Percentiles rank a stretch among this genome's conserved stretches.
Conservation (phyloP, 2,329 filamentous ascomycete genomes). For the Cladosporium velox region DNA sequence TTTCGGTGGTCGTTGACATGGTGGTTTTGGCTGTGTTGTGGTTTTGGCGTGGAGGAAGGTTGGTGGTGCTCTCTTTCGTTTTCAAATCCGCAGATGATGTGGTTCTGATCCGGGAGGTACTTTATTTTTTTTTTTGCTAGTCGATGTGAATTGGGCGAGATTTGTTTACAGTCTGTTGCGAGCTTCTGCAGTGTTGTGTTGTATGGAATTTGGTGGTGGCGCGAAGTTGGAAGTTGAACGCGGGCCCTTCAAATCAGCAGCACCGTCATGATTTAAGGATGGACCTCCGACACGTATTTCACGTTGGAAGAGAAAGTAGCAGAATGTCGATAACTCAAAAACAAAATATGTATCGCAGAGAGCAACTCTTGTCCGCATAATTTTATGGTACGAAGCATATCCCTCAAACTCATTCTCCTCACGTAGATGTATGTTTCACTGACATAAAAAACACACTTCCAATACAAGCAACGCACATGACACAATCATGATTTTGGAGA, state of each 20-base stretch:
- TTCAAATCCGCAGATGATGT: neutral
- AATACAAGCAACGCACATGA: neutral
- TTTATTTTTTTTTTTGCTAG: neutral
- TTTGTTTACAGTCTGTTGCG: neutral
- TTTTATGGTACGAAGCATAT: neutral
- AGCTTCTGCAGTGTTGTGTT: neutral
- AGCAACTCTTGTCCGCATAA: neutral
- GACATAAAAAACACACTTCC: neutral
- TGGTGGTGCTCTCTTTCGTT: neutral
- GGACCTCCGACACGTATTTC: too few species aligned
- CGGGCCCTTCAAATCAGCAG: neutral
- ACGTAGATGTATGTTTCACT: neutral
- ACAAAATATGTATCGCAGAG: neutral
- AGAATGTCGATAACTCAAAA: too few species aligned
- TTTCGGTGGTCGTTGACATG: slow-evolving; percentile 31
- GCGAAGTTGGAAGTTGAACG: too few species aligned
- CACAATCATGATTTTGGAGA: neutral
- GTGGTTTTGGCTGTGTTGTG: neutral
- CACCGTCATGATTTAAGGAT: too few species aligned
- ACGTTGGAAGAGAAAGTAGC: too few species aligned
- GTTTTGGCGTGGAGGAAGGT: too few species aligned
- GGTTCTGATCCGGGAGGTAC: neutral
- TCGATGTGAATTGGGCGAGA: neutral
- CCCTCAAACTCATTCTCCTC: neutral
- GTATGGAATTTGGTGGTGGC: neutral